phyloP scores from a whole-genome alignment of 1,284 basidiomycete genomes.

The Boletus sp. region DNA sequence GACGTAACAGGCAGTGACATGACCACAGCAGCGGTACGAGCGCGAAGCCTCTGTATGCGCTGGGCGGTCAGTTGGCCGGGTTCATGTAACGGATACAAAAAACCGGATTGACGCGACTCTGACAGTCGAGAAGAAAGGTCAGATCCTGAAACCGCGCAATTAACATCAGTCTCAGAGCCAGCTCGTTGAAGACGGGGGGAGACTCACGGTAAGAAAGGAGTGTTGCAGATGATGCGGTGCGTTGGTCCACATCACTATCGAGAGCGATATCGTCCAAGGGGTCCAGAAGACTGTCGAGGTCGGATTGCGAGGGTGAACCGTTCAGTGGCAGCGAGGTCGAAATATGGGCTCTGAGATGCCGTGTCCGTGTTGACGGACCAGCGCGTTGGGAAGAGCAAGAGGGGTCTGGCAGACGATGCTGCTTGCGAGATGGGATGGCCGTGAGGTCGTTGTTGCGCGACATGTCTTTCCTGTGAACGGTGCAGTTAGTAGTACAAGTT shows the following conservation, averaged over 20 bases:
- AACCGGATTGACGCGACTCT: constrained; percentile 15
- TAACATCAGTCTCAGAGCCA: constrained; percentile 11
- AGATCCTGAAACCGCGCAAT: constrained; percentile 14
- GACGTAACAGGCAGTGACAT: constrained; percentile 34
- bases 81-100: constrained; percentile 24
- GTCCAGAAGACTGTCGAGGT: constrained; percentile 13
- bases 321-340: constrained; percentile 19
- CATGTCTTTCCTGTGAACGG: constrained; percentile 23
- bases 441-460: constrained; percentile 19
- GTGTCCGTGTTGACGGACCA: constrained; percentile 15
- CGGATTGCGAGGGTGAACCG: neutral
- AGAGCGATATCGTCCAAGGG: constrained; percentile 18
- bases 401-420: neutral
- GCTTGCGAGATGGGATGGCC: constrained; percentile 14
- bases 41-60: constrained; percentile 31
- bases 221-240: constrained; percentile 29
- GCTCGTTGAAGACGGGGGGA: constrained; percentile 1
- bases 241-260: constrained; percentile 25
- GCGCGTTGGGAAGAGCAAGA: constrained; percentile 10
- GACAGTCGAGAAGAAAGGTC: neutral
- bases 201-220: constrained; percentile 26
- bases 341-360: constrained; percentile 17
- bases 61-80: constrained; percentile 33
- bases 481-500: constrained; percentile 32
- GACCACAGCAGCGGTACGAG: constrained; percentile 34